A percentile compares a stretch with the other conserved stretches of the same genome.
These are phyloP conservation scores for Alternaria panax DNA, from an alignment of 2,329 filamentous ascomycete species.

Conservation along the genomic window DNA sequence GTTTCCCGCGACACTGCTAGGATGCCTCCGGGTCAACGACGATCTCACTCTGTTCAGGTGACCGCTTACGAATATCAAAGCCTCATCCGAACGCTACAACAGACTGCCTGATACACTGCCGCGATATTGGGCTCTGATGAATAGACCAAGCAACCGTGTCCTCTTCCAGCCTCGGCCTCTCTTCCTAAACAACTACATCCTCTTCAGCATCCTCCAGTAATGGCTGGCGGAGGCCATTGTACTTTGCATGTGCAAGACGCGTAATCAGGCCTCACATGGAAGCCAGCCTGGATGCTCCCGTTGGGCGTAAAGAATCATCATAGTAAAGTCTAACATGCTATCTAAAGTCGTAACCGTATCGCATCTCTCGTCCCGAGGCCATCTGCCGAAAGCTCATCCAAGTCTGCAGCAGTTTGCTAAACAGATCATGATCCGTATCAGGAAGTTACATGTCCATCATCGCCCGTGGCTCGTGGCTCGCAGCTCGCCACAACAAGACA, in stretches of 20 bases:
- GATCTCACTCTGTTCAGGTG: conserved; percentile 4
- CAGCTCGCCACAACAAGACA: neutral
- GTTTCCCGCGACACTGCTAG: neutral
- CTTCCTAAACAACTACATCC: neutral
- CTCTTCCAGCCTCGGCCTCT: neutral
- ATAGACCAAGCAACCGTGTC: neutral
- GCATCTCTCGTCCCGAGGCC: neutral
- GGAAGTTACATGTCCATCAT: neutral
- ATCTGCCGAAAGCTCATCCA: neutral
- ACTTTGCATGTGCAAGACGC: neutral
- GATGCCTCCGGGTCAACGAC: conserved; percentile 1
- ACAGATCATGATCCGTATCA: neutral
- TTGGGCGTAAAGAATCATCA: neutral
- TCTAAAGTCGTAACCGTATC: neutral
- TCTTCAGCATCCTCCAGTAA: neutral
- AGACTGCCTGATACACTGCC: conserved; percentile 1
- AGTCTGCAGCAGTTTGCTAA: neutral
- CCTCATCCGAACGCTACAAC: neutral
- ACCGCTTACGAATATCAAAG: conserved; percentile 3
- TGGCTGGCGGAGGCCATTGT: neutral
- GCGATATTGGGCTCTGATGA: conserved; percentile 1
- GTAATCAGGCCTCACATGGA: neutral
- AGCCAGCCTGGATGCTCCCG: neutral
- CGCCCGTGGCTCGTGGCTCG: neutral
- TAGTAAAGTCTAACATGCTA: conserved; percentile 2